A percentile compares a stretch with the other conserved stretches of the same genome.
Evolutionary conservation across 1,139 yeast genomes (phyloP).

Genomic region (Pichia inconspicua): DNA sequence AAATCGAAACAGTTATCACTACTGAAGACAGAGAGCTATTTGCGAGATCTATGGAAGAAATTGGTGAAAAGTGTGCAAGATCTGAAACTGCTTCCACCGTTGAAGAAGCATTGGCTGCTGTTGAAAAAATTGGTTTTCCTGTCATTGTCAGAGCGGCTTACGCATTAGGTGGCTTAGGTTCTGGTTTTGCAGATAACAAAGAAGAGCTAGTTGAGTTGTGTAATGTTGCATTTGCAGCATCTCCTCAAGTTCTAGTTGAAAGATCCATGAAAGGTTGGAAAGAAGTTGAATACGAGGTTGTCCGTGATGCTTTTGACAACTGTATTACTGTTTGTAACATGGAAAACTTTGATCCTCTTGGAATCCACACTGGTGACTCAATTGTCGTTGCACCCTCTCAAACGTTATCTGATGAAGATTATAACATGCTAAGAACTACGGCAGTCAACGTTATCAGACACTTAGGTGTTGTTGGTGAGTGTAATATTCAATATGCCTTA

Average conservation of each 20-base stretch:
- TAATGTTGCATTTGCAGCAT: conserved; percentile 86
- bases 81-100: conserved; percentile 78
- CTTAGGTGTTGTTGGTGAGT: conserved; percentile 98
- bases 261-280: conserved; percentile 99
- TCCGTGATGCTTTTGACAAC: conserved; percentile 93
- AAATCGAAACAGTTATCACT: conserved; percentile 88
- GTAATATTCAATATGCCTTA: conserved; percentile 96
- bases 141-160: conserved; percentile 96
- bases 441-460: conserved; percentile 97
- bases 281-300: conserved; percentile 98
- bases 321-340: conserved; percentile 98
- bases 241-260: conserved; percentile 95
- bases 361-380: conserved; percentile 98
- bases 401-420: conserved; percentile 93
- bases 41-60: conserved; percentile 91
- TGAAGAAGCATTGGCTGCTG: conserved; percentile 79
- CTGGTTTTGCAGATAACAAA: conserved; percentile 94
- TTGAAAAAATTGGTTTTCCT: conserved; percentile 84
- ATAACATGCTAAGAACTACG: conserved; percentile 95
- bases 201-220: conserved; percentile 76
- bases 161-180: conserved; percentile 96
- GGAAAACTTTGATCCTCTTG: conserved; percentile 98
- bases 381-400: conserved; percentile 99
- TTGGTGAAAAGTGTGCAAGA: conserved; percentile 88
- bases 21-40: conserved; percentile 97